Evolutionary conservation across 2,329 filamentous ascomycete genomes (phyloP), one percentile per base, ranked within the genome.

Genomic region (Aspergillus piperis): DNA sequence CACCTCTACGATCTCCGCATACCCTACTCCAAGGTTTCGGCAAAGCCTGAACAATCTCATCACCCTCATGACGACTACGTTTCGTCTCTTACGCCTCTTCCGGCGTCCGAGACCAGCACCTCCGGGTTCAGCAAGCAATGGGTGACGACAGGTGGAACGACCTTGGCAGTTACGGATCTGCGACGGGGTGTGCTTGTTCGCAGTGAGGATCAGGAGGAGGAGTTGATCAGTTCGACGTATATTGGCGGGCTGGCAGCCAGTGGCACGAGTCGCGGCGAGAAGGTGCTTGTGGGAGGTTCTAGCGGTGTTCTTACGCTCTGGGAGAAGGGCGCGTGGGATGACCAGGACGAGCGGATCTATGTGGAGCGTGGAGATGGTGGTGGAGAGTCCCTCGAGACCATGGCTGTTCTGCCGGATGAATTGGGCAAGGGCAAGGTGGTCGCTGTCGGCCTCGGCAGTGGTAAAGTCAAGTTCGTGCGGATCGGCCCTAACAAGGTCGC

Each of bases 271-370:
- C 90, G 90, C 50, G 91, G 91, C 5, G 84, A 89, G 69, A 90
- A 90, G 72, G 83, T 95, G 3, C 76, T 95, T 2, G 91, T 92
- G 0, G 89, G 91, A 38, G 91, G 91, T 25, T 88, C 86, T 17
- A 89, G 86, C 44, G 95, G 95, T 3, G 87, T 97, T 1, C 75
- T 98, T 64, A 97, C 93, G 4, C 80, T 98, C 6, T 99, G 95
- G 93, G 94, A 99, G 75, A 90, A 89, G 66, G 94, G 94, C 1
- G 87, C 90, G 0, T 98, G 95, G 94, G 93, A 96, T 71, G 94
- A 98, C 74, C 92, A 96, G 74, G 91, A 96, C 68, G 92, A 96
- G 77, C 86, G 92, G 55, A 90, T 97, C 69, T 86, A 90, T 52
- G 86, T 97, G 8, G 88, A 92, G 66, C 76, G 79, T 27, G 80